Evolutionary conservation across 2,329 filamentous ascomycete species (phyloP), one percentile per base, ranked within the genome.

Genomic region (Fusarium metavorans): DNA sequence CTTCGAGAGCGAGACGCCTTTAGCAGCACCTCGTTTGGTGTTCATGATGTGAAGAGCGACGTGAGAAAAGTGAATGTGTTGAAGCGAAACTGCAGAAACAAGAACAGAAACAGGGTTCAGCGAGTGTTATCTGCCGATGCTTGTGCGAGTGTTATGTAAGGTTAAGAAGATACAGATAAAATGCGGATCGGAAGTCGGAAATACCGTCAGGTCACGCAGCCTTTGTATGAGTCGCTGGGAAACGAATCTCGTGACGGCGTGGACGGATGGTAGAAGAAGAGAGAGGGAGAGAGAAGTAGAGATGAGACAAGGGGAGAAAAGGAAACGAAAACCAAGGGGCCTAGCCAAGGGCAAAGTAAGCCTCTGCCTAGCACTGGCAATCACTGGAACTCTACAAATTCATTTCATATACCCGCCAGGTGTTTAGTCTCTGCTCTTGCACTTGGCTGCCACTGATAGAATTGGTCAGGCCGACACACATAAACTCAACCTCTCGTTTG

Each of bases 1-100:
- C 70, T 79, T 80, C 32, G 82, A 69, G 32, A 82, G 78, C 58
- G 79, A 75, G 67, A 81, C 80, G 69, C 76, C 77, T 72, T 81
- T 83, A 54, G 74, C 71, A 35, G 77, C 70, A 57, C 75, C 78
- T 67, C 79, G 75, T 67, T 82, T 81, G 13, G 79, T 75, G 68
- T 81, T 80, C 80, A 82, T 82, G 45, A 11, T 54, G 58, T 20
- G 14, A 41, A 25, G 11, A 54, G 34, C 27, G 16, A 54, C 8
- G 20, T 16, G 57, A 48, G 18, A 32, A 16, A 50, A 50, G 23
- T 20, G 39, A 57, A 35, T 35, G 54, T n/a, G 54, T 57, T 54
- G 50, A 54, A 54, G 50, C 54, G 56, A 59, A 59, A 59, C 34
- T 18, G 30, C 35, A 37, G 35, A 23, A 39, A 35, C 54, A 27